Percentiles rank a stretch among this genome's conserved stretches.
Evolutionary conservation across 2,329 filamentous ascomycete genomes (phyloP).

Genomic region (Talaromyces sp.): DNA sequence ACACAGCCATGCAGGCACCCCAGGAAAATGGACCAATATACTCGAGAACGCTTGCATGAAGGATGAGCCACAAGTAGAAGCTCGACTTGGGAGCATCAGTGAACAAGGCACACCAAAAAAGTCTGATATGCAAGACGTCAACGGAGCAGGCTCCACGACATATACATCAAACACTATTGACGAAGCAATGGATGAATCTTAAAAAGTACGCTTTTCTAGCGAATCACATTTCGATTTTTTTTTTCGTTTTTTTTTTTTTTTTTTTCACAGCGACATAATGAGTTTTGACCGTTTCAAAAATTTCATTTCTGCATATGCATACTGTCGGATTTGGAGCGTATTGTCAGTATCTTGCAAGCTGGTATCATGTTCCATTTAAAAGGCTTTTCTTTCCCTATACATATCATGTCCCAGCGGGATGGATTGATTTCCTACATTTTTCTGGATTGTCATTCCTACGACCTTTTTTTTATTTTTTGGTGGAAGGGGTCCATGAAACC

Average conservation of each 20-base stretch:
- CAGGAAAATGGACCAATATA: constrained; percentile 98
- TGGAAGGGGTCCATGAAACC: neutral
- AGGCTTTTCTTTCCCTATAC: neutral
- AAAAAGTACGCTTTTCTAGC: neutral
- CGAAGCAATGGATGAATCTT: constrained; percentile 17
- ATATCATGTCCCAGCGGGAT: neutral
- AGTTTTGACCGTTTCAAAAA: neutral
- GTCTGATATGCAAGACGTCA: constrained; percentile 6
- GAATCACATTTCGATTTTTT: neutral
- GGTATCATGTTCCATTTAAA: neutral
- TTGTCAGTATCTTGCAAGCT: neutral
- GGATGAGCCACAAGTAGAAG: constrained; percentile 55
- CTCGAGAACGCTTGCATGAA: constrained; percentile 95
- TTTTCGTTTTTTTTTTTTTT: neutral
- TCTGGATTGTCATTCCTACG: neutral
- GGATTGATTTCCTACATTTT: neutral
- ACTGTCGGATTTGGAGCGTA: neutral
- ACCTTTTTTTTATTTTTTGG: neutral
- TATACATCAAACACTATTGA: constrained; percentile 16
- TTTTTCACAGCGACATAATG: neutral
- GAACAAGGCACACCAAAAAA: constrained; percentile 15
- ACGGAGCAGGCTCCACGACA: constrained; percentile 8
- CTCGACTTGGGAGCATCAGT: constrained; percentile 17
- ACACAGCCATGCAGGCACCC: constrained; percentile 92
- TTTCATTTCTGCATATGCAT: neutral